Evolutionary conservation across 225 moss, liverwort and hornwort species (phyloP).

Genomic region (Marchantia polymorpha): DNA sequence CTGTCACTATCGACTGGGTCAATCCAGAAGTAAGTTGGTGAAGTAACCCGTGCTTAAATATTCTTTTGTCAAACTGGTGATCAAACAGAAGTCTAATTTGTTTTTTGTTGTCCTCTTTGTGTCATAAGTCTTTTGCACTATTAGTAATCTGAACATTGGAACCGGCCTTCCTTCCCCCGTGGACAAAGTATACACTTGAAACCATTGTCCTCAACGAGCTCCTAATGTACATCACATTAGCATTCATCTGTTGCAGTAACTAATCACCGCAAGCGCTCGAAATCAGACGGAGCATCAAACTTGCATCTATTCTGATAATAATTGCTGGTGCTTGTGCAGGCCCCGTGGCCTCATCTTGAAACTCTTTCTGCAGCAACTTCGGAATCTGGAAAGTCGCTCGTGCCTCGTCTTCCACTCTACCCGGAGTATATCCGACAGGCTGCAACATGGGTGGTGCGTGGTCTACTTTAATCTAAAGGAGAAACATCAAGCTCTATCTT

Average conservation of each 20-base stretch:
- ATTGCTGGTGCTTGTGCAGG: constrained; percentile 45
- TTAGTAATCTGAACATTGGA: too few relatives aligned
- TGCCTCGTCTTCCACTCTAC: constrained; percentile 75
- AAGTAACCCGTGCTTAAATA: background rate
- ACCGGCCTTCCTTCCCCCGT: too few relatives aligned
- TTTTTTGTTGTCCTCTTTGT: background rate
- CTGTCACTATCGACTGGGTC: constrained; percentile 88
- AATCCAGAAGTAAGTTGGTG: constrained; percentile 70
- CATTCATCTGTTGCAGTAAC: too few relatives aligned
- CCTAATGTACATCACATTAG: too few relatives aligned
- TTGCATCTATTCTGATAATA: background rate
- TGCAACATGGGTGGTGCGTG: constrained; percentile 68
- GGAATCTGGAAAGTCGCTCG: constrained; percentile 70
- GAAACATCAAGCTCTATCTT: background rate
- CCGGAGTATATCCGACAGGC: constrained; percentile 55
- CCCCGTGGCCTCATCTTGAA: constrained; percentile 84
- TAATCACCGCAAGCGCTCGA: too few relatives aligned
- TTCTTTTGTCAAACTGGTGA: background rate
- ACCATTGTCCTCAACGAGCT: too few relatives aligned
- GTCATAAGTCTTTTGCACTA: background rate
- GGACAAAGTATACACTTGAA: too few relatives aligned
- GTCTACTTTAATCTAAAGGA: background rate
- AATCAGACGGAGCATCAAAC: background rate
- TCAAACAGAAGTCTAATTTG: background rate
- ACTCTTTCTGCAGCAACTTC: constrained; percentile 74